Base-by-base conservation (phyloP, 2,329 filamentous ascomycete species). In the Juglanconis oblonga region DNA sequence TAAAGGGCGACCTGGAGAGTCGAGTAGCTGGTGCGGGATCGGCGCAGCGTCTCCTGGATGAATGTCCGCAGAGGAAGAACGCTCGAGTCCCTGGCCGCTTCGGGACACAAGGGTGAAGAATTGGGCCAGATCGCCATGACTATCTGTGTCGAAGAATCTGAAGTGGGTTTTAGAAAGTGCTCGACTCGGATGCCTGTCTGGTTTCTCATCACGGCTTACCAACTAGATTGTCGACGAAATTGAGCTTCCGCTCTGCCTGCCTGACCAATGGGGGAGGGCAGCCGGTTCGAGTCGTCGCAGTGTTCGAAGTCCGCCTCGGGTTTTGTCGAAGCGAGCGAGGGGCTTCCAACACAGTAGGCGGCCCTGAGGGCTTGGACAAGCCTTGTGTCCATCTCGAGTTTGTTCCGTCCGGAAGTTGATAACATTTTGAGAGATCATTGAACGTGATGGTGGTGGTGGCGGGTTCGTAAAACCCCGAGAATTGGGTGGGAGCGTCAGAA, bases 71-170 rank as follows among this genome's bases (percentile, higher is more conserved):
- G 82, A 62, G 94, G 93, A 66, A 99, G 80, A 63, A 97, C 90
- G 55, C 89, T 87, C 72, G 90, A 91, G 71, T 83, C 83, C 62
- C 86, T 87, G 65, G 84, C 79, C 71, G 94, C 90, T 68, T 82
- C 87, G 68, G 88, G 87, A 74, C 90, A 90, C 60, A 89, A 84
- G 40, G 89, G 86, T 61, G 91, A 93, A 57, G 94, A 96, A 48
- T 94, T 82, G 50, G 95, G 93, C 95, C 95, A 99, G 70, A 99
- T 97, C 57, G 90, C 91, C 79, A 97, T 92, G 53, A 99, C 93
- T 74, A 98, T 96, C 76, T 97, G 92, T 57, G 95, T 95, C 56
- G 95, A 95, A 68, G 94, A 96, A 86, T 97, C 94, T 97, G 83
- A 57, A 72, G 67, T 70, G 64, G 64, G 58, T 53, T 59, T 61